Conservation (phyloP, 768 basidiomycete species). For the Kwoniella sp. region DNA sequence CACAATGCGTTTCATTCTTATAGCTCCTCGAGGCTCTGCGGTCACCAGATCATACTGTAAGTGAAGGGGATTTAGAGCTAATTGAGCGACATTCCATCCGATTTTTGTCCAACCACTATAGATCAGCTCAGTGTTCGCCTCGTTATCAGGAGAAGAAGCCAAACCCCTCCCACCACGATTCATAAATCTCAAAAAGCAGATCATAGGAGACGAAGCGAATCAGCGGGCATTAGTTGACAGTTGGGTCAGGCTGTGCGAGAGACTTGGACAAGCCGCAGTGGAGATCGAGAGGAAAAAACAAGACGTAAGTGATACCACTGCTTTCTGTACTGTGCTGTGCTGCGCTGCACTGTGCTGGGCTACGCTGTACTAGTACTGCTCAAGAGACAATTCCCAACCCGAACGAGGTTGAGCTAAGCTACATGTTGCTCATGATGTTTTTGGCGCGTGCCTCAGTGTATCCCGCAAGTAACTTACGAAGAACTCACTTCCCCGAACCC, state of each 20-base stretch:
- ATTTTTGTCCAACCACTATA: conserved; percentile 12
- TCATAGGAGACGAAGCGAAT: conserved; percentile 39
- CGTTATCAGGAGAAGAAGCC: conserved; percentile 57
- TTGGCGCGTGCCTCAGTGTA: too few relatives aligned
- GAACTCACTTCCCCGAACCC: conserved; percentile 29
- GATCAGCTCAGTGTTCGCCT: conserved; percentile 61
- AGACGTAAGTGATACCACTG: conserved; percentile 56
- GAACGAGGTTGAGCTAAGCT: too few relatives aligned
- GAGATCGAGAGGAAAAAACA: conserved; percentile 61
- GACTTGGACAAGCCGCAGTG: conserved; percentile 55
- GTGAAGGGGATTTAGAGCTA: too few relatives aligned
- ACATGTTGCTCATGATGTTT: too few relatives aligned
- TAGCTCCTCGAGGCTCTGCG: too few relatives aligned
- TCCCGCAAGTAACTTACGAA: conserved; percentile 58
- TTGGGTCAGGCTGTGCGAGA: conserved; percentile 34
- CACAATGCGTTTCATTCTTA: too few relatives aligned
- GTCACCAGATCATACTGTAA: too few relatives aligned
- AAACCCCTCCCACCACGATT: conserved; percentile 64
- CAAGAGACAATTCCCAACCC: too few relatives aligned
- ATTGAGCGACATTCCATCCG: too few relatives aligned
- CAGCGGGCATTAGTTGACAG: conserved; percentile 31
- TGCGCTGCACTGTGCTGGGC: too few relatives aligned
- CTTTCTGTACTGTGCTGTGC: too few relatives aligned
- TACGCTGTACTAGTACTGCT: too few relatives aligned
- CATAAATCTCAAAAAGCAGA: conserved; percentile 61